A percentile compares a stretch with the other conserved stretches of the same genome.
These are phyloP conservation scores for Vararia minispora DNA, from an alignment of 768 basidiomycete genomes.

Conservation along the genomic window DNA sequence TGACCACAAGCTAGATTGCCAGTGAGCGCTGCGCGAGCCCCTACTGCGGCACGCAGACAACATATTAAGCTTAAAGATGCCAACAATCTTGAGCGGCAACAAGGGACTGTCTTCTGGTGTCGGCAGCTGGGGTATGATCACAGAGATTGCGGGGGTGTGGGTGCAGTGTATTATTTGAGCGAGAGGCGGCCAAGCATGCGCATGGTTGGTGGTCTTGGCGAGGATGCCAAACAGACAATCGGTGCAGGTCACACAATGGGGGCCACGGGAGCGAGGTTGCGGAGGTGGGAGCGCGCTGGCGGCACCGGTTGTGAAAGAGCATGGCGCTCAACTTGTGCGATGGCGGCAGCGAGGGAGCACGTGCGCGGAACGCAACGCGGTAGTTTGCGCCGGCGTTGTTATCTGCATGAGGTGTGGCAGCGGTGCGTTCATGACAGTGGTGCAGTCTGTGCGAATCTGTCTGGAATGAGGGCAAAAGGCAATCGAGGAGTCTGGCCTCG, in stretches of 20 bases:
- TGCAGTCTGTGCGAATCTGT: too few relatives aligned
- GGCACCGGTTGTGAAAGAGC: slow-evolving; percentile 3
- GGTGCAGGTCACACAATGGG: not conserved
- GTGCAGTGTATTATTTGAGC: slow-evolving; percentile 13
- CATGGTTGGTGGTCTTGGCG: slow-evolving; percentile 2
- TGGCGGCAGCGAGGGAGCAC: slow-evolving; percentile 7
- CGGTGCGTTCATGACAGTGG: too few relatives aligned
- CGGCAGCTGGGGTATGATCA: not conserved
- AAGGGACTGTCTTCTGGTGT: not conserved
- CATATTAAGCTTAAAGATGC: too few relatives aligned
- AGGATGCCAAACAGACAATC: slow-evolving; percentile 9
- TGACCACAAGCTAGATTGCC: too few relatives aligned
- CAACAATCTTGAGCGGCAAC: not conserved
- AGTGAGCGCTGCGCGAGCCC: too few relatives aligned
- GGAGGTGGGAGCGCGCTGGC: slow-evolving; percentile 5
- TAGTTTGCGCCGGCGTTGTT: slow-evolving; percentile 78
- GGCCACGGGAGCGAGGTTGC: not conserved
- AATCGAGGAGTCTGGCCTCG: too few relatives aligned
- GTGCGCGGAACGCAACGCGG: slow-evolving; percentile 47
- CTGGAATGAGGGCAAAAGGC: too few relatives aligned
- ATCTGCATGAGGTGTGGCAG: too few relatives aligned
- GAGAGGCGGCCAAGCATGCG: slow-evolving; percentile 6
- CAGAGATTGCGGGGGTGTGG: not conserved
- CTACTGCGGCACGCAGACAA: too few relatives aligned
- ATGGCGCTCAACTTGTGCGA: too few relatives aligned